These are phyloP conservation scores for Dissoconium aciculare DNA, from an alignment of 2,329 filamentous ascomycete species.

Conservation along the genomic window DNA sequence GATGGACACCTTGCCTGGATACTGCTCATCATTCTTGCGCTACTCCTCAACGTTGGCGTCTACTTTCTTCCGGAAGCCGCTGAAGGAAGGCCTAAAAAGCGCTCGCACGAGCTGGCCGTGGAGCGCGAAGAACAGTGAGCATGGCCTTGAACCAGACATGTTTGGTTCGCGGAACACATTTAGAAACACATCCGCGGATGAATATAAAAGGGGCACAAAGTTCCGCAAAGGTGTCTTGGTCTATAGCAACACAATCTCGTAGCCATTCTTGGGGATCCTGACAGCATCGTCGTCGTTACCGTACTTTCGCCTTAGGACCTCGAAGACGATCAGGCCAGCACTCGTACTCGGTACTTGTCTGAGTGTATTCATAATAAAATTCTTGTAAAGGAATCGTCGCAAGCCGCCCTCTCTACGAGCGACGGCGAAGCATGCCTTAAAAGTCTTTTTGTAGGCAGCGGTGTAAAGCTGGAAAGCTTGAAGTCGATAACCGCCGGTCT, in stretches of 20 bases:
- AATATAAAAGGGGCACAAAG: too few species aligned
- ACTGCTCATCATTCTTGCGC: constrained; percentile 33
- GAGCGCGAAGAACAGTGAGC: too few species aligned
- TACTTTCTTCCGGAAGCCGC: constrained; percentile 23
- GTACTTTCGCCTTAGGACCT: constrained; percentile 59
- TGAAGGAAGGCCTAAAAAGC: constrained; percentile 17
- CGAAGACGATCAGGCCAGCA: constrained; percentile 64
- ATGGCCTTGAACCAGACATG: too few species aligned
- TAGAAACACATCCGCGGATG: too few species aligned
- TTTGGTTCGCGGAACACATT: too few species aligned
- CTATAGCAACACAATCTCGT: constrained; percentile 51
- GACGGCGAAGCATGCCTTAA: constrained; percentile 43
- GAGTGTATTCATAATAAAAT: constrained; percentile 58
- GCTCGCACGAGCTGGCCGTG: too few species aligned
- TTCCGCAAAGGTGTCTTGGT: neutral
- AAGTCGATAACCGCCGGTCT: constrained; percentile 28
- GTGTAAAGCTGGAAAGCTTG: constrained; percentile 51
- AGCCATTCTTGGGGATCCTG: constrained; percentile 52
- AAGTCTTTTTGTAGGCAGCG: constrained; percentile 55
- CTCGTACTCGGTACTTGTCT: constrained; percentile 63
- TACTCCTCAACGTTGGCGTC: constrained; percentile 22
- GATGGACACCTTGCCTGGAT: constrained; percentile 53
- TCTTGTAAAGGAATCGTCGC: constrained; percentile 51
- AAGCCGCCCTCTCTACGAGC: constrained; percentile 45
- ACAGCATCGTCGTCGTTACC: constrained; percentile 47